Percentiles rank a stretch among this genome's conserved stretches.
phyloP scores from a whole-genome alignment of 2,329 filamentous ascomycete species.

The Niveomyces coronatus region DNA sequence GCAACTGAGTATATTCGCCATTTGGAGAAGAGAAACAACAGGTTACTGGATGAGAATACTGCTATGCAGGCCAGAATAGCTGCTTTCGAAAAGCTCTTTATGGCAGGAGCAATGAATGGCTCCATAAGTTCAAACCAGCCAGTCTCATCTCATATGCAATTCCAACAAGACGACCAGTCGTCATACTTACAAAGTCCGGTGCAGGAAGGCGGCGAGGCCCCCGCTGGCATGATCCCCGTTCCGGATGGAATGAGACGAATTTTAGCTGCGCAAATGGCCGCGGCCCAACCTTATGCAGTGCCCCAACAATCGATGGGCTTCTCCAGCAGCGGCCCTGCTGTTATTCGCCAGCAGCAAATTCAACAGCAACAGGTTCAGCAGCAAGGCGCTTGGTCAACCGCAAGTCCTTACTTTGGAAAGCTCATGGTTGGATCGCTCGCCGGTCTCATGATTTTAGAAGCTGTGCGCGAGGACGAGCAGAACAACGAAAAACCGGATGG shows the following conservation, averaged over 20 bases:
- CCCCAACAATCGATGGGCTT: conserved; percentile 37
- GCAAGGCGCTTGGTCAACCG: conserved; percentile 43
- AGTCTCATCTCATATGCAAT: conserved; percentile 42
- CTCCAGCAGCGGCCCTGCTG: conserved; percentile 29
- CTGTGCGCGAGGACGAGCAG: conserved; percentile 56
- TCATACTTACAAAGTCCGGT: conserved; percentile 36
- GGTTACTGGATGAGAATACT: conserved; percentile 70
- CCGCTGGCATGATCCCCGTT: conserved; percentile 53
- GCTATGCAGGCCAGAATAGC: conserved; percentile 69
- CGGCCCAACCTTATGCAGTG: conserved; percentile 43
- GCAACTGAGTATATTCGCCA: conserved; percentile 94
- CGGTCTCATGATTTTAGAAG: conserved; percentile 84
- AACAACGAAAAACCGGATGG: conserved; percentile 53
- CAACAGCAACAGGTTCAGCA: conserved; percentile 39
- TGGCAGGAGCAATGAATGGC: conserved; percentile 60
- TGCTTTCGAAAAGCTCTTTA: conserved; percentile 70
- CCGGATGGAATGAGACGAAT: conserved; percentile 56
- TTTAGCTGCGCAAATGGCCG: conserved; percentile 44
- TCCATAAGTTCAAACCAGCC: conserved; percentile 45
- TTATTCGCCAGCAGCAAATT: conserved; percentile 46
- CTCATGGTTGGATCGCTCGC: conserved; percentile 90
- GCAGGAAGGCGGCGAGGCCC: conserved; percentile 29
- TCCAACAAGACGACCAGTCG: conserved; percentile 31
- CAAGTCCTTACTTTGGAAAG: conserved; percentile 54
- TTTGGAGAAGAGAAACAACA: conserved; percentile 80